Evolutionary conservation across 495 filamentous ascomycete species (phyloP).

Genomic region (Elaphomyces granulatus): DNA sequence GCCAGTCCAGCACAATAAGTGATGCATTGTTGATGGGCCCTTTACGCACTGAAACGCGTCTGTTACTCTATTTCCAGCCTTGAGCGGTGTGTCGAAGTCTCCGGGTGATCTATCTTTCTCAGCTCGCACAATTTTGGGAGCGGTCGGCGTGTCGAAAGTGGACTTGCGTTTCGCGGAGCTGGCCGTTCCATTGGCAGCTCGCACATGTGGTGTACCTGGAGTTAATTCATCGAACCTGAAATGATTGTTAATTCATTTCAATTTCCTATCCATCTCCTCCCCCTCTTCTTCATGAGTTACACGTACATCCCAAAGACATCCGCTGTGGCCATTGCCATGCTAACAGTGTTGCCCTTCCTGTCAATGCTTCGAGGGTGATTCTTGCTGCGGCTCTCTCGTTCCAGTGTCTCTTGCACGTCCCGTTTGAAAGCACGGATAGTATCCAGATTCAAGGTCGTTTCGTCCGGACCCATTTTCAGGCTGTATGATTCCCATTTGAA

Average conservation of each 20-base stretch:
- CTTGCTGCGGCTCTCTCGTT: slow-evolving; percentile 52
- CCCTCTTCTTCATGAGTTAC: not conserved
- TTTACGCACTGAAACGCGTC: slow-evolving; percentile 21
- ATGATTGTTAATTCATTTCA: not conserved
- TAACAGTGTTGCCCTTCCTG: slow-evolving; percentile 45
- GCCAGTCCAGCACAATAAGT: slow-evolving; percentile 3
- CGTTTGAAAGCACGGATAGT: slow-evolving; percentile 66
- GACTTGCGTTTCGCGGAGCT: slow-evolving; percentile 51
- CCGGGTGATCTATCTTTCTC: slow-evolving; percentile 21
- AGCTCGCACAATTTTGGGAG: slow-evolving; percentile 36
- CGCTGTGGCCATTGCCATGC: no score
- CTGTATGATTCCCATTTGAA: slow-evolving; percentile 98
- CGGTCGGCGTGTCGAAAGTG: slow-evolving; percentile 41
- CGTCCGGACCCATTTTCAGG: slow-evolving; percentile 74
- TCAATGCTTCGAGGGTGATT: slow-evolving; percentile 40
- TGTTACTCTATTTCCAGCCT: slow-evolving; percentile 12
- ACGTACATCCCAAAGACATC: slow-evolving; percentile 79
- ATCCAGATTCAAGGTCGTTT: slow-evolving; percentile 52
- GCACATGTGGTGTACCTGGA: slow-evolving; percentile 49
- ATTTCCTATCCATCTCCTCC: slow-evolving; percentile 5
- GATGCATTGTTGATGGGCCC: not conserved
- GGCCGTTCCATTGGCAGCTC: slow-evolving; percentile 29
- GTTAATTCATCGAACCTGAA: slow-evolving; percentile 63
- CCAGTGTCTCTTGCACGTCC: slow-evolving; percentile 69
- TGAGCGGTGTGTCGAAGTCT: slow-evolving; percentile 13